Percentiles rank a stretch among this genome's conserved stretches.
These are phyloP conservation scores for Boehmeria nivea DNA, from an alignment of 306 rosid species.

Conservation along the genomic window DNA sequence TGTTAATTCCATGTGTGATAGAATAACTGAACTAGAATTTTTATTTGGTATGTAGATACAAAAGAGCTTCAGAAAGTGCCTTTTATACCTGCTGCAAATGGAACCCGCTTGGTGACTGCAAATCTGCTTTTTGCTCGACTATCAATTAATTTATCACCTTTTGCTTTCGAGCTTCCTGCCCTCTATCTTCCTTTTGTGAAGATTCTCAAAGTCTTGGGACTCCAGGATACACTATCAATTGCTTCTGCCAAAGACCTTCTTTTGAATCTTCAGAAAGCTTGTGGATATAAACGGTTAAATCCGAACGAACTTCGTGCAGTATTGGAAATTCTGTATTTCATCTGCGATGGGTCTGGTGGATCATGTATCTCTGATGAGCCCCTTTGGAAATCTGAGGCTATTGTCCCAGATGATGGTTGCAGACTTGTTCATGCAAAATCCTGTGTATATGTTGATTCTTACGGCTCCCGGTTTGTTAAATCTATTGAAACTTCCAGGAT, in stretches of 20 bases:
- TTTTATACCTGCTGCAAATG: constrained; percentile 92
- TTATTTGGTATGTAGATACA: constrained; percentile 49
- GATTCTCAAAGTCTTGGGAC: constrained; percentile 84
- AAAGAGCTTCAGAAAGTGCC: constrained; percentile 60
- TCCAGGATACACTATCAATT: constrained; percentile 72
- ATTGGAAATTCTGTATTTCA: constrained; percentile 73
- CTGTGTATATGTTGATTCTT: constrained; percentile 78
- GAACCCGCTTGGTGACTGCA: constrained; percentile 84
- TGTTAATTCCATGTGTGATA: neutral
- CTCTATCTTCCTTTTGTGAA: constrained; percentile 75
- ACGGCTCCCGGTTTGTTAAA: constrained; percentile 79
- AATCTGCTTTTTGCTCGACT: constrained; percentile 73
- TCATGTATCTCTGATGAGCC: constrained; percentile 31
- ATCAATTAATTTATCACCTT: constrained; percentile 81
- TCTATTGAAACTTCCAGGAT: constrained; percentile 73
- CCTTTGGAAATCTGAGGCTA: constrained; percentile 62
- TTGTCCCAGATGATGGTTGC: constrained; percentile 91
- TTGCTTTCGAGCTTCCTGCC: constrained; percentile 91
- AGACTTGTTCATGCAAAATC: constrained; percentile 84
- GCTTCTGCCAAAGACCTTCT: constrained; percentile 78
- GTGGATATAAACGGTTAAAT: constrained; percentile 91
- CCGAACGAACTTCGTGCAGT: constrained; percentile 98
- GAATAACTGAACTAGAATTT: neutral
- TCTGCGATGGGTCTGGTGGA: constrained; percentile 59
- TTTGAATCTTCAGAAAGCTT: constrained; percentile 69